Conservation (phyloP, 345 rosid species). For the thale cress (Arabidopsis thaliana) region DNA sequence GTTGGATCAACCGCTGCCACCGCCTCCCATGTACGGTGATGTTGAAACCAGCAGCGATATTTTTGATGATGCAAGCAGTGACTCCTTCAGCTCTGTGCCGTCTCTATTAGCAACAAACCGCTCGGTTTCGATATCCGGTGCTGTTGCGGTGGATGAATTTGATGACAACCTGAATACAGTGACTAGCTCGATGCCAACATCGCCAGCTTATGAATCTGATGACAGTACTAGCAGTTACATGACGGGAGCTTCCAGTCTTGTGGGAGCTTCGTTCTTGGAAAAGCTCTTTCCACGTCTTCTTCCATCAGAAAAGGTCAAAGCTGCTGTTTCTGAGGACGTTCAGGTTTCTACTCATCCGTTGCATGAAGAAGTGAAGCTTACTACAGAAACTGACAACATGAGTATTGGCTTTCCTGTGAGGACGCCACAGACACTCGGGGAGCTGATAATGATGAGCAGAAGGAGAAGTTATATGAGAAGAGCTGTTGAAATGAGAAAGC, state of each 20-base stretch:
- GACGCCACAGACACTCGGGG: constrained; percentile 72
- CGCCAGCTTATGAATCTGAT: constrained; percentile 66
- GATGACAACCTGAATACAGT: constrained; percentile 38
- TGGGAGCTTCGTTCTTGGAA: constrained; percentile 80
- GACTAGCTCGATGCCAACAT: constrained; percentile 47
- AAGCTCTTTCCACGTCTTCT: constrained; percentile 77
- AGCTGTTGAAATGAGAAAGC: constrained; percentile 60
- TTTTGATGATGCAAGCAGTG: constrained; percentile 24
- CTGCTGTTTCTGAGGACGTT: constrained; percentile 29
- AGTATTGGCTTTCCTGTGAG: constrained; percentile 45
- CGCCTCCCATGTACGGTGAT: constrained; percentile 47
- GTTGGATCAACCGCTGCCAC: constrained; percentile 43
- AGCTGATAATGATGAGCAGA: constrained; percentile 81
- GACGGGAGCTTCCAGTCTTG: constrained; percentile 68
- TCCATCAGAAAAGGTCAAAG: constrained; percentile 50
- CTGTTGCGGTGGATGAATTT: constrained; percentile 49
- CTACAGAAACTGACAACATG: constrained; percentile 32
- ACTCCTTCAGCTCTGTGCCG: constrained; percentile 65
- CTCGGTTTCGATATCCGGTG: constrained; percentile 50
- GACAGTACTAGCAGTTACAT: constrained; percentile 71
- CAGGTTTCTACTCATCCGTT: constrained; percentile 37
- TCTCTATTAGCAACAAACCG: constrained; percentile 57
- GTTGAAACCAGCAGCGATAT: constrained; percentile 30
- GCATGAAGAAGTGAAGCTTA: constrained; percentile 35
- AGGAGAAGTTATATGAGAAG: constrained; percentile 74